These are phyloP conservation scores for Trichoderma oligosporum DNA, from an alignment of 2,329 filamentous ascomycete species.

Conservation along the genomic window DNA sequence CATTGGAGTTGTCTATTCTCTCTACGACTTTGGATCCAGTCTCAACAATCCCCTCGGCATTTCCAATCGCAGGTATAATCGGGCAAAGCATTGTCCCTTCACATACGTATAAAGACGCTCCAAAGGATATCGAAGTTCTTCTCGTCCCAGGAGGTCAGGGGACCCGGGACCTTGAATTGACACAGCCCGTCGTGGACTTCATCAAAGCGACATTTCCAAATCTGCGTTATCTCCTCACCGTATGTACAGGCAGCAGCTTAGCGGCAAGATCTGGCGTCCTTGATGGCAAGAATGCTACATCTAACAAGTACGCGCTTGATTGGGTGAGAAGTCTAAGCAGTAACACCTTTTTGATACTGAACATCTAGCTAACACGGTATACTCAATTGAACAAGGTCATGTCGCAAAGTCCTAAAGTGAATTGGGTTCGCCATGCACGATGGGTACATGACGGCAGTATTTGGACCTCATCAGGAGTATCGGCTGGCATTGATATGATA, in stretches of 20 bases:
- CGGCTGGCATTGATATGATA: conserved; percentile 40
- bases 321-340: conserved; percentile 25
- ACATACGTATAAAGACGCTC: conserved; percentile 35
- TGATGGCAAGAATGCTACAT: conserved; percentile 55
- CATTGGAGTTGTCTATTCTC: conserved; percentile 29
- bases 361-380: background rate
- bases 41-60: conserved; percentile 22
- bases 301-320: conserved; percentile 55
- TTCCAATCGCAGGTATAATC: conserved; percentile 22
- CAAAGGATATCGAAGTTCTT: conserved; percentile 36
- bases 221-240: conserved; percentile 52
- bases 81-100: conserved; percentile 35
- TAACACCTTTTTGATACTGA: background rate
- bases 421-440: conserved; percentile 54
- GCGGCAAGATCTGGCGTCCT: conserved; percentile 54
- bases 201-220: conserved; percentile 39
- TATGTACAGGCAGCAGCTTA: conserved; percentile 58
- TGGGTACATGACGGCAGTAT: conserved; percentile 60
- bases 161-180: conserved; percentile 25
- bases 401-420: conserved; percentile 40
- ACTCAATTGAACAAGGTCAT: conserved; percentile 27
- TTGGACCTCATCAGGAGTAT: conserved; percentile 59
- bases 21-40: conserved; percentile 31
- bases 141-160: conserved; percentile 40
- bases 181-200: conserved; percentile 37